Conservation (phyloP, 345 rosid species). For the Pelargonium nanum region DNA sequence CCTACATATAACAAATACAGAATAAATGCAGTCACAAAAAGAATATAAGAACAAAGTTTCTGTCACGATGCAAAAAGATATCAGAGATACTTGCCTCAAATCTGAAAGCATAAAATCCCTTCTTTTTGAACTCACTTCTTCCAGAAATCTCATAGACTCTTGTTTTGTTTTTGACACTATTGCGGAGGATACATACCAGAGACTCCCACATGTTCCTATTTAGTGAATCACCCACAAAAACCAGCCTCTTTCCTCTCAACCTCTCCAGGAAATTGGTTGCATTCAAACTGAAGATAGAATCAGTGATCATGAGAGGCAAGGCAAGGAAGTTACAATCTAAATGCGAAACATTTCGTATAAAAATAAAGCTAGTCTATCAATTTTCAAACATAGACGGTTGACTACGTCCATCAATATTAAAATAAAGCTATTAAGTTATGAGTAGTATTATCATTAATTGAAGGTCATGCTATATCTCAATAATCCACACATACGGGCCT, state of each 20-base stretch:
- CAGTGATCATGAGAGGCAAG: background rate
- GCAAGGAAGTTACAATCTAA: background rate
- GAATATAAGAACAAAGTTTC: background rate
- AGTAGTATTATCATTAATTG: background rate
- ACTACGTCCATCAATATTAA: background rate
- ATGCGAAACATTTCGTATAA: background rate
- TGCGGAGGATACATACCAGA: constrained; percentile 69
- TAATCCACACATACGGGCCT: background rate
- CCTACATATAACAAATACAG: constrained; percentile 30
- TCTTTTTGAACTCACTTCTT: constrained; percentile 63
- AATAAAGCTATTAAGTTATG: background rate
- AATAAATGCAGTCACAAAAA: background rate
- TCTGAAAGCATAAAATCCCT: constrained; percentile 70
- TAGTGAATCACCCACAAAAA: constrained; percentile 80
- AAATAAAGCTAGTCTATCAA: background rate
- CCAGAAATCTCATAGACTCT: constrained; percentile 71
- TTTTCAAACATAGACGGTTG: background rate
- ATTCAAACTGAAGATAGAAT: constrained; percentile 25
- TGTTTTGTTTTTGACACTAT: constrained; percentile 50
- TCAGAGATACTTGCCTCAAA: constrained; percentile 52
- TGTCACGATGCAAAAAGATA: background rate
- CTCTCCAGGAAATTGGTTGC: constrained; percentile 76
- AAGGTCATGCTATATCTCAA: background rate
- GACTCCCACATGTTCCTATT: constrained; percentile 96
- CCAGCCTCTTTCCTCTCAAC: constrained; percentile 66